A percentile compares a stretch with the other conserved stretches of the same genome.
Evolutionary conservation across 1,139 yeast species (phyloP).

Genomic region (Sugiyamaella novakii): DNA sequence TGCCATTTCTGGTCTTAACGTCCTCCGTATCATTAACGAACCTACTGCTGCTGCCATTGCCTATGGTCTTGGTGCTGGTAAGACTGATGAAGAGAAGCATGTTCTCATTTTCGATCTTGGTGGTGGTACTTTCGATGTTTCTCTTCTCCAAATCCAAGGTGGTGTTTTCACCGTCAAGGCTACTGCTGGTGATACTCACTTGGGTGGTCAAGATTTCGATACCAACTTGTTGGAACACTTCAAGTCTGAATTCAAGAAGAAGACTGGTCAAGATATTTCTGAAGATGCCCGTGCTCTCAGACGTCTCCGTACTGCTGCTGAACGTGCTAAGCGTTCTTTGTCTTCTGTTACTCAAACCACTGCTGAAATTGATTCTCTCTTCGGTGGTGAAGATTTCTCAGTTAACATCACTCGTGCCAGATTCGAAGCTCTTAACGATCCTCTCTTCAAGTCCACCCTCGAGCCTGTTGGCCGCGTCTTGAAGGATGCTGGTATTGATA

Average conservation of each 20-base stretch:
- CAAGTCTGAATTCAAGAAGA: slow-evolving; percentile 82
- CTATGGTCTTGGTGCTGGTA: slow-evolving; percentile 96
- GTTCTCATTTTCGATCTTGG: slow-evolving; percentile 93
- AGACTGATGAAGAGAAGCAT: slow-evolving; percentile 76
- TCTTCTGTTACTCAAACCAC: slow-evolving; percentile 87
- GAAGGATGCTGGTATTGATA: slow-evolving; percentile 77
- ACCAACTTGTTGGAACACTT: slow-evolving; percentile 78
- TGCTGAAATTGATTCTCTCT: slow-evolving; percentile 80
- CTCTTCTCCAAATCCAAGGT: slow-evolving; percentile 86
- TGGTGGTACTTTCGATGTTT: slow-evolving; percentile 99
- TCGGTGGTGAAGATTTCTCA: slow-evolving; percentile 80
- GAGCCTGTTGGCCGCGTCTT: slow-evolving; percentile 86
- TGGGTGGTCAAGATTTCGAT: slow-evolving; percentile 97
- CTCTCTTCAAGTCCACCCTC: slow-evolving; percentile 79
- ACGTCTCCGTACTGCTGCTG: slow-evolving; percentile 89
- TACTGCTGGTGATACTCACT: slow-evolving; percentile 97
- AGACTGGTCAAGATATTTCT: slow-evolving; percentile 74
- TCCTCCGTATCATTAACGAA: slow-evolving; percentile 94
- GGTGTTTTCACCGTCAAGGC: slow-evolving; percentile 97
- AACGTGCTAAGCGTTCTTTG: slow-evolving; percentile 88
- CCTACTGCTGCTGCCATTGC: slow-evolving; percentile 99
- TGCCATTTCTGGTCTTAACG: slow-evolving; percentile 96
- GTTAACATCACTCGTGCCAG: slow-evolving; percentile 86
- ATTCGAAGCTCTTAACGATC: slow-evolving; percentile 85
- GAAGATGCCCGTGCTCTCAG: slow-evolving; percentile 80